Evolutionary conservation across 2,329 filamentous ascomycete genomes (phyloP).

Genomic region (Penicillium expansum): DNA sequence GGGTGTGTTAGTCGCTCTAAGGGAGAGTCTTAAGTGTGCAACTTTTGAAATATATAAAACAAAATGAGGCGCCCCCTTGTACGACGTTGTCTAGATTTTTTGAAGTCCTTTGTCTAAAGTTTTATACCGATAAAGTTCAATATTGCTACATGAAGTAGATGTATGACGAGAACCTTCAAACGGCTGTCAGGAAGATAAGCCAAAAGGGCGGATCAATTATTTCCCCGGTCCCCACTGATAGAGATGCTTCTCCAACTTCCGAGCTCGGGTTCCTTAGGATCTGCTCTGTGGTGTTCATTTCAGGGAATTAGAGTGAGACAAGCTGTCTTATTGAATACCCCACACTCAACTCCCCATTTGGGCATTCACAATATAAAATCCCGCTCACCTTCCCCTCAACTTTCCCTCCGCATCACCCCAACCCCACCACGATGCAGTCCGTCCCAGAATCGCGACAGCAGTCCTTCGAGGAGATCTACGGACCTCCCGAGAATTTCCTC

Average conservation of each 20-base stretch:
- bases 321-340: not conserved
- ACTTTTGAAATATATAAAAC: not conserved
- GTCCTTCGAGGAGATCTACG: constrained; percentile 98
- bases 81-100: not conserved
- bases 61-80: not conserved
- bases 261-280: not conserved
- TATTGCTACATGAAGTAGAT: not conserved
- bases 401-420: not conserved
- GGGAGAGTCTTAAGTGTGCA: not conserved
- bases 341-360: not conserved
- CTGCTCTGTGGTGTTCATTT: constrained; percentile 1
- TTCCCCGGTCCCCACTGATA: constrained; percentile 13
- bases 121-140: not conserved
- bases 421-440: constrained; percentile 54
- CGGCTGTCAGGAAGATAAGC: constrained; percentile 9
- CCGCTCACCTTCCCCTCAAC: not conserved
- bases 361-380: not conserved
- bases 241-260: constrained; percentile 12
- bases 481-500: constrained; percentile 95
- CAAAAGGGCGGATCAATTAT: constrained; percentile 17
- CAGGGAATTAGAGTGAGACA: not conserved
- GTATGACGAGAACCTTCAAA: not conserved
- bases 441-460: constrained; percentile 74
- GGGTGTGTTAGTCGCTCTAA: too few species aligned
- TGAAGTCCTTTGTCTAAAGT: not conserved